Evolutionary conservation across 441 rosid species (phyloP), one percentile per base, ranked within the genome.

Genomic region (Daphne laureola): DNA sequence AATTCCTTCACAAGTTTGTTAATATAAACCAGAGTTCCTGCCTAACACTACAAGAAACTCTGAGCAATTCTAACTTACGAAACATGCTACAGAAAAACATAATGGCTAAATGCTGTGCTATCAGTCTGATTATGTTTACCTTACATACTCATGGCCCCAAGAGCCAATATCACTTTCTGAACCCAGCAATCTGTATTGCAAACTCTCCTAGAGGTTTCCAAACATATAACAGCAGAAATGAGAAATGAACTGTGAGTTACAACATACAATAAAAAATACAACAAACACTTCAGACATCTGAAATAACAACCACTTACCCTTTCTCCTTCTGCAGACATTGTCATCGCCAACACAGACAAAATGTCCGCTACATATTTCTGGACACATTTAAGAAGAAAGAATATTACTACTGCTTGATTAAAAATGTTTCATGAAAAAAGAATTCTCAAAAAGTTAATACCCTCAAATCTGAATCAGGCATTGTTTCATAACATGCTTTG

Each of bases 101-200:
- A 53, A 8, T 13, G 14, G 16, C 16, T 27, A 8, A 44, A 40
- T 43, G 26, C 48, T 47, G 51, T 42, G 40, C 17, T 54, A 38
- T 23, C 31, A 25, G 36, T 21, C 14, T 53, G 44, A 53, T 14
- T 51, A 54, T 42, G 27, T 65, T 67, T 53, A 84, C 93, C 98
- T 84, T 49, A 93, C 99, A 78, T 93, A 93, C 66, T 87, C 99
- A 58, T 90, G 97, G 54, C 99, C 99, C 97, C 97, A 93, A 0
- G 91, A 87, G 67, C 97, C 97, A 40, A 90, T 85, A 64, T 93
- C 99, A 64, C 90, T 86, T 68, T 75, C 91, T n/a, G 96, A 75
- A 60, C 96, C 97, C 71, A 76, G 43, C 71, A 93, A 74, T 78
- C 95, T 78, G 77, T 79, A 93, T 61, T 77, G 78, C 62, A 93